These are phyloP conservation scores for Coemansia sp. DNA, from an alignment of 192 early-diverging fungal genomes.

Conservation along the genomic window DNA sequence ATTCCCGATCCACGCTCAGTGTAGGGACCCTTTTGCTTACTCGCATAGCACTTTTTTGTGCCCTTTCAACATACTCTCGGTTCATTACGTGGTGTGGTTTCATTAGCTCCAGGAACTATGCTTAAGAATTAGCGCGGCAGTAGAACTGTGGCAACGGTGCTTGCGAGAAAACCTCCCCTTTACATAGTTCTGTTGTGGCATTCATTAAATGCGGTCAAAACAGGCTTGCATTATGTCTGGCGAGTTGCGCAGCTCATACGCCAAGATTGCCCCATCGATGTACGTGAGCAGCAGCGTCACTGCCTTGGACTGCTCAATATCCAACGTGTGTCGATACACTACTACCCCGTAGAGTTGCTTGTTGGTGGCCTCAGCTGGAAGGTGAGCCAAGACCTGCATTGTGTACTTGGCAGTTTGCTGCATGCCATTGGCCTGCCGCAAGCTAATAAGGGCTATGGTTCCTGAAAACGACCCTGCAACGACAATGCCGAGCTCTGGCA, in stretches of 20 bases:
- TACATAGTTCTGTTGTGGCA: no score
- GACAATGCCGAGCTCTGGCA: slow-evolving; percentile 36
- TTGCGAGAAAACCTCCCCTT: no score
- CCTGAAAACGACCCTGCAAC: slow-evolving; percentile 29
- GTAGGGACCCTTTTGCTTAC: neutral
- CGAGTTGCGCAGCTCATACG: slow-evolving; percentile 25
- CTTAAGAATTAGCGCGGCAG: no score
- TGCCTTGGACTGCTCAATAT: neutral
- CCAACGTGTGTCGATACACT: slow-evolving; percentile 25
- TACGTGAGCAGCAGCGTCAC: slow-evolving; percentile 22
- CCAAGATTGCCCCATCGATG: slow-evolving; percentile 22
- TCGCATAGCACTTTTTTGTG: neutral
- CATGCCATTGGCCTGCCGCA: neutral
- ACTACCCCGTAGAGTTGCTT: slow-evolving; percentile 35
- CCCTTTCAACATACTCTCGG: neutral
- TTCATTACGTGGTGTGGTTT: neutral
- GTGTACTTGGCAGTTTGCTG: neutral
- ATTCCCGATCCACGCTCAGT: slow-evolving; percentile 20
- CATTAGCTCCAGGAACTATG: no score
- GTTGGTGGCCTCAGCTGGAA: slow-evolving; percentile 11
- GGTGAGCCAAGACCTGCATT: slow-evolving; percentile 17
- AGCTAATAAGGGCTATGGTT: slow-evolving; percentile 18
- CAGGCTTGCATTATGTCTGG: neutral
- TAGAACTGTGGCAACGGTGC: neutral
- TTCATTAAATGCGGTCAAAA: neutral